phyloP scores from a whole-genome alignment of 2,329 filamentous ascomycete species.

The Ophiostoma piceae region DNA sequence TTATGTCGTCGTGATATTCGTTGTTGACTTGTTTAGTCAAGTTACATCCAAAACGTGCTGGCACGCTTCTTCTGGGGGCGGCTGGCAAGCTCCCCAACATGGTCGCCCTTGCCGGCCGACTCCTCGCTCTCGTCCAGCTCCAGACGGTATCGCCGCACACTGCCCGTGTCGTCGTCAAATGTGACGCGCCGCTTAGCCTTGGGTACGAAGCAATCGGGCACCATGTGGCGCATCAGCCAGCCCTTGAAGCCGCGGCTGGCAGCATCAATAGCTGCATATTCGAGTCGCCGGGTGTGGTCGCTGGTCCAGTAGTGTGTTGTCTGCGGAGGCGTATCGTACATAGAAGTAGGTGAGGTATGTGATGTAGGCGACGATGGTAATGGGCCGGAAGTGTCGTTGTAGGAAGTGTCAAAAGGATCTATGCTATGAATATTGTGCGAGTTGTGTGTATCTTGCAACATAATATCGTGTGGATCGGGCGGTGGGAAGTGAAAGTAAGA shows the following conservation, averaged over 20 bases:
- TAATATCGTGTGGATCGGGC: background rate
- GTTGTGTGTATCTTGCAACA: background rate
- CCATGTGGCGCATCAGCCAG: conserved; percentile 52
- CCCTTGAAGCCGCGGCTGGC: conserved; percentile 55
- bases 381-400: conserved; percentile 8
- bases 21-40: background rate
- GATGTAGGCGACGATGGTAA: conserved; percentile 23
- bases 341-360: conserved; percentile 25
- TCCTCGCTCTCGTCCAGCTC: conserved; percentile 52
- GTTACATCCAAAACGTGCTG: background rate
- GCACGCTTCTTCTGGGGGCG: conserved; percentile 4
- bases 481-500: conserved; percentile 10
- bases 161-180: conserved; percentile 59
- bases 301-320: conserved; percentile 65
- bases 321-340: conserved; percentile 46
- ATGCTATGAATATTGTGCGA: background rate
- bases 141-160: conserved; percentile 58
- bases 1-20: background rate
- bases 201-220: conserved; percentile 58
- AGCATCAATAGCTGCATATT: conserved; percentile 63
- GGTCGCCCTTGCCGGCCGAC: conserved; percentile 26
- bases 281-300: conserved; percentile 55
- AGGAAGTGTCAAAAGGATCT: background rate
- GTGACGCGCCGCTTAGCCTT: conserved; percentile 45
- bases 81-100: background rate